A percentile compares a stretch with the other conserved stretches of the same genome.
These are phyloP conservation scores for Favolaschia claudopus DNA, from an alignment of 768 basidiomycete species.

Conservation along the genomic window DNA sequence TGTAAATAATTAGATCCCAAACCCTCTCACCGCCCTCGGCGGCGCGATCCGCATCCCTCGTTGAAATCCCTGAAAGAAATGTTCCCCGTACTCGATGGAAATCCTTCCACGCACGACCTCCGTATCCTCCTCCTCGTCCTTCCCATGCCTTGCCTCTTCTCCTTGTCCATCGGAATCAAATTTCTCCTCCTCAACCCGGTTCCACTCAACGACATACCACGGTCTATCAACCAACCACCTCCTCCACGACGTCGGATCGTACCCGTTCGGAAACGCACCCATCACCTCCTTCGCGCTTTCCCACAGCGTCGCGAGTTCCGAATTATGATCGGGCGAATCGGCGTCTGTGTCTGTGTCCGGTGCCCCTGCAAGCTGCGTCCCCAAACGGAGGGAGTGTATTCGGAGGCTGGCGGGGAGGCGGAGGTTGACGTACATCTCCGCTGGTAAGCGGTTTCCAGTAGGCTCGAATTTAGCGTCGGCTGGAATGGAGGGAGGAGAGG, in stretches of 20 bases:
- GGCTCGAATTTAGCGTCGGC: not conserved
- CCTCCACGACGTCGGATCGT: conserved; percentile 24
- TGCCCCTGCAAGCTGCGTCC: conserved; percentile 10
- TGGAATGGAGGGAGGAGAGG: not conserved
- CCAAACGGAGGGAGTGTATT: conserved; percentile 8
- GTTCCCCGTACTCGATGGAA: conserved; percentile 15
- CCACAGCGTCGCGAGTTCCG: not conserved
- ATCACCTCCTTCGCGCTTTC: conserved; percentile 1
- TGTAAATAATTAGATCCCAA: no score
- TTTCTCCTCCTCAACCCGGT: not conserved
- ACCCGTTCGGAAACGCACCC: conserved; percentile 1
- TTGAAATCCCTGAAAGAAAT: conserved; percentile 19
- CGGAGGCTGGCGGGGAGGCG: no score
- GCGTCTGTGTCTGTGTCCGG: not conserved
- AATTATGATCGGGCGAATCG: no score
- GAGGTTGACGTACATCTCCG: no score
- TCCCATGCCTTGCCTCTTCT: not conserved
- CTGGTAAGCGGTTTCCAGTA: no score
- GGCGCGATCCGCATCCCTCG: conserved; percentile 13
- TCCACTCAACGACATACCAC: conserved; percentile 22
- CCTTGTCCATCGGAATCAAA: not conserved
- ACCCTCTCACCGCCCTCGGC: not conserved
- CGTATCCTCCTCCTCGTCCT: not conserved
- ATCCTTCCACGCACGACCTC: not conserved
- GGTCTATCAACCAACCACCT: conserved; percentile 22